Conservation (phyloP, 2,329 filamentous ascomycete species). For the Colletotrichum australisinense region DNA sequence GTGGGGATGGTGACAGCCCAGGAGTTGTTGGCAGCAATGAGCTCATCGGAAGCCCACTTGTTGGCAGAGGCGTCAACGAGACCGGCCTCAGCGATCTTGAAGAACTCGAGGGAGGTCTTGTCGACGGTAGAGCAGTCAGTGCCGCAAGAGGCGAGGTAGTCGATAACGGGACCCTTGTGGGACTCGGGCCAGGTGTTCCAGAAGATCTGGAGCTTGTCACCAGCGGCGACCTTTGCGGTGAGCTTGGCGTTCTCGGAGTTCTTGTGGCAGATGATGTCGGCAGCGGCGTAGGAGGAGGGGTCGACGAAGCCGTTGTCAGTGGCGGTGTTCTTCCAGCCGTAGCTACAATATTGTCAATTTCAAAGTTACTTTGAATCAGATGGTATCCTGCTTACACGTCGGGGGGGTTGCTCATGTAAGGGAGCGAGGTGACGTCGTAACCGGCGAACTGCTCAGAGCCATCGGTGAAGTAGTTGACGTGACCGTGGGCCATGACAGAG, state of each 20-base stretch:
- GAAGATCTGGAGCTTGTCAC: conserved; percentile 66
- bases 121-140: conserved; percentile 64
- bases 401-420: conserved; percentile 42
- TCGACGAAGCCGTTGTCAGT: conserved; percentile 58
- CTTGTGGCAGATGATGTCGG: conserved; percentile 62
- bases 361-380: neutral
- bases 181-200: conserved; percentile 76
- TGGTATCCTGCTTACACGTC: conserved; percentile 35
- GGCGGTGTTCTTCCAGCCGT: conserved; percentile 47
- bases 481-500: conserved; percentile 44
- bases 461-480: conserved; percentile 44
- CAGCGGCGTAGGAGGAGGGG: conserved; percentile 50
- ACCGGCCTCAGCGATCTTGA: conserved; percentile 69
- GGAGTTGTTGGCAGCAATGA: conserved; percentile 58
- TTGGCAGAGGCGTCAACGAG: conserved; percentile 52
- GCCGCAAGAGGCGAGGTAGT: conserved; percentile 68
- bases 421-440: conserved; percentile 41
- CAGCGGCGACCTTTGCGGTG: conserved; percentile 64
- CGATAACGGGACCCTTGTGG: conserved; percentile 71
- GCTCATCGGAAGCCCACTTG: conserved; percentile 66
- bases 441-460: conserved; percentile 44
- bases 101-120: conserved; percentile 63
- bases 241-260: conserved; percentile 51
- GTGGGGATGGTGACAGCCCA: conserved; percentile 60
- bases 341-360: conserved; percentile 41